Base-by-base conservation (phyloP, 2,329 filamentous ascomycete genomes). In the Bipolaris bicolor region DNA sequence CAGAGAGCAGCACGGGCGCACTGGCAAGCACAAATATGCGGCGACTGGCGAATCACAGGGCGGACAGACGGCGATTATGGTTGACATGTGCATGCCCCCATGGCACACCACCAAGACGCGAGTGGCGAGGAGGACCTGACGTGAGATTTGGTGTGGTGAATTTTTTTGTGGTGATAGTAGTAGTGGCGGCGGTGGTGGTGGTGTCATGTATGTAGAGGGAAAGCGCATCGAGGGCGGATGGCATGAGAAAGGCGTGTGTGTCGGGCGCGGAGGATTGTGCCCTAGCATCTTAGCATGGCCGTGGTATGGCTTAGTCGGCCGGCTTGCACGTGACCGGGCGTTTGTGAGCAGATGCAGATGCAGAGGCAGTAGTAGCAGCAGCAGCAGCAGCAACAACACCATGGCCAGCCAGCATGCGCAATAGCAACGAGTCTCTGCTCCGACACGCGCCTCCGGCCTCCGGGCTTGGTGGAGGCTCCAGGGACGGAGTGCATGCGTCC, bases 21-120 rank as follows among this genome's bases (percentile, higher is more conserved):
- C 39, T 57, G 63, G 60, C 62, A 62, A 63, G 46, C 60, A 60
- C 64, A 62, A 64, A 62, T 53, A 54, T 52, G 55, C 41, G 47
- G 26, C 52, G 41, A 40, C 48, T 58, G 60, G 49, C 57, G 57
- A 63, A 67, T 67, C 63, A 67, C 60, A 16, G 16, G n/a, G 20
- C 26, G 5, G 4, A 16, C n/a, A n/a, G 56, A 34, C 22, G 50
- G 34, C 22, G 18, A 45, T 44, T 51, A 45, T 36, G 22, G 34
- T 41, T 33, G 22, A 46, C 39, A 37, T 49, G 52, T 39, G 46
- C 46, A 36, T 34, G 33, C 7, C 43, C 43, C 43, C 43, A 45
- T 45, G 43, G 13, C 41, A 7, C 15, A n/a, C 13, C 24, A 7
- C 9, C 43, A 26, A 18, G n/a, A 15, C n/a, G 26, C 4, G 43